A percentile compares a stretch with the other conserved stretches of the same genome.
Evolutionary conservation across 768 basidiomycete genomes (phyloP).

Genomic region (Termitomyces sp.): DNA sequence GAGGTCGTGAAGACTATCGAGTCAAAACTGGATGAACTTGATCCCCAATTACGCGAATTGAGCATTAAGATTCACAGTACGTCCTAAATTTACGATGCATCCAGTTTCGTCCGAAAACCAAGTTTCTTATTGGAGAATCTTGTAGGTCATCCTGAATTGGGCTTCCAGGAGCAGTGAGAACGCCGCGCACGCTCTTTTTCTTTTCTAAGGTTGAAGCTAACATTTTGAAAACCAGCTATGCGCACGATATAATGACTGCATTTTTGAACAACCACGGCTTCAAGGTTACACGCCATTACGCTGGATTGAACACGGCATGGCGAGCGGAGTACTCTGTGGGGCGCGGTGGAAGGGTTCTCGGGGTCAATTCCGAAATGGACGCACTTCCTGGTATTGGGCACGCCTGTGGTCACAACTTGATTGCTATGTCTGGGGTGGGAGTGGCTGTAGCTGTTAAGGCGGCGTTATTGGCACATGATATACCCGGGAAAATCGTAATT

Average conservation of each 20-base stretch:
- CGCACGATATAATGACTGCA: slow-evolving; percentile 63
- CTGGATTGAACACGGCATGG: slow-evolving; percentile 75
- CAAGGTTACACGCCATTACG: slow-evolving; percentile 65
- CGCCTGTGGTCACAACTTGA: slow-evolving; percentile 82
- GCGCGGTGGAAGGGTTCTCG: slow-evolving; percentile 59
- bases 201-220: slow-evolving; percentile 18
- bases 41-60: slow-evolving; percentile 52
- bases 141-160: slow-evolving; percentile 62
- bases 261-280: slow-evolving; percentile 72
- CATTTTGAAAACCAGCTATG: slow-evolving; percentile 43
- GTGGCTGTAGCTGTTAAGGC: slow-evolving; percentile 70
- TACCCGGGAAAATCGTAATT: slow-evolving; percentile 66
- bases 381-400: slow-evolving; percentile 55
- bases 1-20: slow-evolving; percentile 55
- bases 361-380: slow-evolving; percentile 82
- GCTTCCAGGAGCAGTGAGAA: slow-evolving; percentile 54
- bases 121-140: slow-evolving; percentile 5
- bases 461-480: slow-evolving; percentile 58
- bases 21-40: slow-evolving; percentile 45
- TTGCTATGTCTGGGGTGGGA: slow-evolving; percentile 75
- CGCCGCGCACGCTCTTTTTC: not conserved
- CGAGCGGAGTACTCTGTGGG: slow-evolving; percentile 66
- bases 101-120: not conserved
- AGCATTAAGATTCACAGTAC: slow-evolving; percentile 73
- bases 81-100: slow-evolving; percentile 12